A percentile compares a stretch with the other conserved stretches of the same genome.
phyloP scores from a whole-genome alignment of 768 basidiomycete species.

The Boletus vinaceobasis region DNA sequence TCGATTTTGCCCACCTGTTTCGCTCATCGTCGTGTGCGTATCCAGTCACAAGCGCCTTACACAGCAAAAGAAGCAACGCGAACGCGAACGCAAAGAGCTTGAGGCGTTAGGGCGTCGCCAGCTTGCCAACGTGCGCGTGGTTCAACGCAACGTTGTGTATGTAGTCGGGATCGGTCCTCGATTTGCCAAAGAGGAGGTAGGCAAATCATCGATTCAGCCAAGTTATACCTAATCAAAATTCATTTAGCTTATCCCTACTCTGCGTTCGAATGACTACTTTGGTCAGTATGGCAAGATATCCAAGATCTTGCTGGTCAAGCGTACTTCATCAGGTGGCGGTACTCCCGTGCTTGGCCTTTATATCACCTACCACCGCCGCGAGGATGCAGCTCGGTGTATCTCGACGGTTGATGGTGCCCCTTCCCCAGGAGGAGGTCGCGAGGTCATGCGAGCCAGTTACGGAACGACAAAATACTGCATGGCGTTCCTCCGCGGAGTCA shows the following conservation, averaged over 20 bases:
- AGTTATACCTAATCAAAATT: slow-evolving; percentile 1
- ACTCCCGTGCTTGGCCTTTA: slow-evolving; percentile 87
- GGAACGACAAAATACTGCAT: slow-evolving; percentile 99
- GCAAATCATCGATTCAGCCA: slow-evolving; percentile 20
- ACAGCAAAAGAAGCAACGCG: slow-evolving; percentile 92
- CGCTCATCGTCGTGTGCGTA: slow-evolving; percentile 11
- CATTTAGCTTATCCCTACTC: slow-evolving; percentile 76
- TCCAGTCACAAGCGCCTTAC: slow-evolving; percentile 88
- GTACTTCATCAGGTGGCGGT: slow-evolving; percentile 69
- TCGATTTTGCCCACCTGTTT: slow-evolving; percentile 1
- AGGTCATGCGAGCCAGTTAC: slow-evolving; percentile 89
- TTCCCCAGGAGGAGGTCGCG: slow-evolving; percentile 85
- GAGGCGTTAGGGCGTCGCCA: slow-evolving; percentile 81
- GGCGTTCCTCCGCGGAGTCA: slow-evolving; percentile 81
- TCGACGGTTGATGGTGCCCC: slow-evolving; percentile 88
- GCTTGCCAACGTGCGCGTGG: slow-evolving; percentile 91
- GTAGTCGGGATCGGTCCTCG: slow-evolving; percentile 92
- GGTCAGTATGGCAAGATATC: slow-evolving; percentile 98
- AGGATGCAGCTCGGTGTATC: slow-evolving; percentile 93
- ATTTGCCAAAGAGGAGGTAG: slow-evolving; percentile 94
- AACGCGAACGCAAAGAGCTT: slow-evolving; percentile 93
- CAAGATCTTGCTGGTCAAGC: slow-evolving; percentile 91
- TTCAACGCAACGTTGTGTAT: slow-evolving; percentile 94
- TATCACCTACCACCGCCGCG: slow-evolving; percentile 90
- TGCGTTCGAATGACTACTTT: slow-evolving; percentile 95